Evolutionary conservation across 352 stramenopile genomes (phyloP).

Genomic region (Globisporangium yorkense): DNA sequence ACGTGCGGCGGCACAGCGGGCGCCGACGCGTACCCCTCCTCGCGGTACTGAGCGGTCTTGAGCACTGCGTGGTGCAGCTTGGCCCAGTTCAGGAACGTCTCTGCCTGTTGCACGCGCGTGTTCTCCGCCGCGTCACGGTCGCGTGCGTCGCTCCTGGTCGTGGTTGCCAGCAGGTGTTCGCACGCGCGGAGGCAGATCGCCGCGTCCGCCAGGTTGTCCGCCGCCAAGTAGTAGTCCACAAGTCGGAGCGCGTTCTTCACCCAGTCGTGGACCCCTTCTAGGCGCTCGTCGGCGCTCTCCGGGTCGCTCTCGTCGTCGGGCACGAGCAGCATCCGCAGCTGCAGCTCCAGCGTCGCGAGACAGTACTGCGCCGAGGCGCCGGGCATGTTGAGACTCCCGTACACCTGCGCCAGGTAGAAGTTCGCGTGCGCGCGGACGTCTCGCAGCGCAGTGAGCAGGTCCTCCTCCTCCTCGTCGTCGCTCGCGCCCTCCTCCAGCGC

Average conservation of each 20-base stretch:
- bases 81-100: slow-evolving; percentile 46
- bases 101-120: slow-evolving; percentile 19
- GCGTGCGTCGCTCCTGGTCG: not conserved
- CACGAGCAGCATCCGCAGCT: slow-evolving; percentile 23
- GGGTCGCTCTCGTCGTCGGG: not conserved
- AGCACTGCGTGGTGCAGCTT: slow-evolving; percentile 45
- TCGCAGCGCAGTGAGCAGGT: not conserved
- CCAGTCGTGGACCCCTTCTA: slow-evolving; percentile 41
- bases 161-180: slow-evolving; percentile 26
- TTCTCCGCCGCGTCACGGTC: slow-evolving; percentile 18
- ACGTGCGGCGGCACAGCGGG: not conserved
- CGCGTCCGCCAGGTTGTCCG: slow-evolving; percentile 34
- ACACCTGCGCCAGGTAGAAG: slow-evolving; percentile 75
- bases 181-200: slow-evolving; percentile 39
- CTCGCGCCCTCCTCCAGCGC: not conserved
- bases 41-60: slow-evolving; percentile 25
- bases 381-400: slow-evolving; percentile 36
- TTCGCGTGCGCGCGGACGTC: slow-evolving; percentile 39
- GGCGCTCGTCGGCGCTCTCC: not conserved
- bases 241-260: slow-evolving; percentile 47
- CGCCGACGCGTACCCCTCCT: slow-evolving; percentile 15
- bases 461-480: slow-evolving; percentile 7
- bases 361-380: slow-evolving; percentile 57
- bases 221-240: slow-evolving; percentile 57
- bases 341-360: slow-evolving; percentile 54